Evolutionary conservation across 202 grass and related monocot genomes (phyloP).

Genomic region (Panicum hallii): DNA sequence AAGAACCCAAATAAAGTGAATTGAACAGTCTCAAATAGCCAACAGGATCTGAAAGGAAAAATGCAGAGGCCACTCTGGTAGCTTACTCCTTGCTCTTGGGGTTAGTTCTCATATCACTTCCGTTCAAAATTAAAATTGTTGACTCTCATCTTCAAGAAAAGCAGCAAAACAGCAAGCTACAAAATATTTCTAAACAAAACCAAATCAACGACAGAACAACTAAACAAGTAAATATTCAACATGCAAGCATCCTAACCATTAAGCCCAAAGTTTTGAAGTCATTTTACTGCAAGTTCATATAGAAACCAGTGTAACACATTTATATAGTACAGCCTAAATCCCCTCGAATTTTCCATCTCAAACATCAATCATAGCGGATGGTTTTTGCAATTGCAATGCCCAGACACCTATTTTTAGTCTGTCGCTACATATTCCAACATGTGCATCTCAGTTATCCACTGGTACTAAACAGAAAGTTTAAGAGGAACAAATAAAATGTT

Average conservation of each 20-base stretch:
- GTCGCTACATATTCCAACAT: not conserved
- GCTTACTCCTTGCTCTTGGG: conserved; percentile 27
- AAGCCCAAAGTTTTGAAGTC: not conserved
- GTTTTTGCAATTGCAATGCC: not conserved
- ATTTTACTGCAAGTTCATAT: not conserved
- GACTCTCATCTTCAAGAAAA: conserved; percentile 22
- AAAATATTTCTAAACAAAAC: conserved; percentile 21
- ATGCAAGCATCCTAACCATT: conserved; percentile 1
- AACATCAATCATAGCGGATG: not conserved
- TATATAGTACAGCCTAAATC: conserved; percentile 7
- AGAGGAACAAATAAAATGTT: not conserved
- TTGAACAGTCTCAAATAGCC: not conserved
- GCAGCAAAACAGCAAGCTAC: not conserved
- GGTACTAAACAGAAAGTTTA: not conserved
- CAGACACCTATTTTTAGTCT: not conserved
- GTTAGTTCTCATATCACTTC: conserved; percentile 16
- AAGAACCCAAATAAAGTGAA: not conserved
- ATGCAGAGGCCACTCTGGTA: not conserved
- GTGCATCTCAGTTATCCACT: not conserved
- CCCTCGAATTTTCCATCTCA: not conserved
- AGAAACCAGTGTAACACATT: not conserved
- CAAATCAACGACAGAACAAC: conserved; percentile 9
- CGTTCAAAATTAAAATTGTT: conserved; percentile 35
- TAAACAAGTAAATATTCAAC: conserved; percentile 10
- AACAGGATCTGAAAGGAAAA: not conserved